These are phyloP conservation scores for Exophiala sp. DNA, from an alignment of 2,329 filamentous ascomycete species.

Conservation along the genomic window DNA sequence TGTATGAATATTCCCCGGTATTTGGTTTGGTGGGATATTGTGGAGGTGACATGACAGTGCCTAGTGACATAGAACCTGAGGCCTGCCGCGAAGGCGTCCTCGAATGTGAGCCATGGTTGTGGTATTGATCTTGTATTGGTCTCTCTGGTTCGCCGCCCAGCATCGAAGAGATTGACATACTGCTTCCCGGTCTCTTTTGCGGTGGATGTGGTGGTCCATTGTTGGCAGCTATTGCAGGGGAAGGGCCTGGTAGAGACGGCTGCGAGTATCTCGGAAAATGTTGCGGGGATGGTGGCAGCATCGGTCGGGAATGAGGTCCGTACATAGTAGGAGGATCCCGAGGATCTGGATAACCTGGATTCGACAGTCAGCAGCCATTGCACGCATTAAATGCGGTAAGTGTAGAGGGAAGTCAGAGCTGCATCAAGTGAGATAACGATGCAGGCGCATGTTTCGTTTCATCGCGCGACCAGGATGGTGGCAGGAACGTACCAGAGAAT, in stretches of 20 bases:
- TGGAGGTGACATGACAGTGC: slow-evolving; percentile 43
- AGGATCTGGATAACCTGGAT: slow-evolving; percentile 24
- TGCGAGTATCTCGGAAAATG: slow-evolving; percentile 22
- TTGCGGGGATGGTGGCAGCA: slow-evolving; percentile 26
- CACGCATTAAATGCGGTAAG: background rate
- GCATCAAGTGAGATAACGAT: slow-evolving; percentile 2
- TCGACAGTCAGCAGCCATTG: slow-evolving; percentile 4
- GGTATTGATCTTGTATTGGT: slow-evolving; percentile 42
- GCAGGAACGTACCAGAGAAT: slow-evolving; percentile 20
- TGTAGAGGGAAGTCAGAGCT: slow-evolving; percentile 1
- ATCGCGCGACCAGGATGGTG: background rate
- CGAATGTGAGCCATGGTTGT: slow-evolving; percentile 37
- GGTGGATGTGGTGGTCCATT: slow-evolving; percentile 12
- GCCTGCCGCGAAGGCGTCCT: slow-evolving; percentile 30
- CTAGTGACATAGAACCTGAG: slow-evolving; percentile 34
- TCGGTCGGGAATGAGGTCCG: slow-evolving; percentile 20
- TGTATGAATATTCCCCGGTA: slow-evolving; percentile 59
- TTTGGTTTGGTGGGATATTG: slow-evolving; percentile 41
- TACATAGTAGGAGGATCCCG: slow-evolving; percentile 23
- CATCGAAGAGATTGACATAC: slow-evolving; percentile 73
- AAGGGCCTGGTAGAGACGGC: slow-evolving; percentile 17
- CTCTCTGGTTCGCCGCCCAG: slow-evolving; percentile 55
- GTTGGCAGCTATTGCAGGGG: slow-evolving; percentile 5
- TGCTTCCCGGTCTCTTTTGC: slow-evolving; percentile 51
- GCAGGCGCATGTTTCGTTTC: slow-evolving; percentile 3